Conservation (phyloP, 2,329 filamentous ascomycete genomes). For the Beauveria australis region DNA sequence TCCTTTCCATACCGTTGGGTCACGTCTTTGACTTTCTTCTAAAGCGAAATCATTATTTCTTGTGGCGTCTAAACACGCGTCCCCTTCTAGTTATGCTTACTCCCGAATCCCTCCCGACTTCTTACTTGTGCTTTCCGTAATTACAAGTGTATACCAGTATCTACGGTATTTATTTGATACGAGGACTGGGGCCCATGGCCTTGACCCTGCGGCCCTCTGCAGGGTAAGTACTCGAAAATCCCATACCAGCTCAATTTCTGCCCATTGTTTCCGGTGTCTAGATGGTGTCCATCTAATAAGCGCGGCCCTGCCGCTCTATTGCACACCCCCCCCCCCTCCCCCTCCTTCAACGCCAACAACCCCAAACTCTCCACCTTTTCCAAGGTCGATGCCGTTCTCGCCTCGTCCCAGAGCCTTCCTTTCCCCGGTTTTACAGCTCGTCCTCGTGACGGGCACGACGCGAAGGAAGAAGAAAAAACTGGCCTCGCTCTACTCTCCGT, state of each 20-base stretch:
- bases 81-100: neutral
- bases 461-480: neutral
- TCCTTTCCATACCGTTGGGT: neutral
- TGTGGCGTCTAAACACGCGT: neutral
- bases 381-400: constrained; percentile 10
- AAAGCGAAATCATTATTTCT: too few relatives aligned
- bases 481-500: neutral
- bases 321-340: neutral
- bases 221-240: neutral
- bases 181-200: neutral
- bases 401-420: neutral
- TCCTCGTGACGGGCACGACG: constrained; percentile 3
- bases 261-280: constrained; percentile 1
- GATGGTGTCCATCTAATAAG: neutral
- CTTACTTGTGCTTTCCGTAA: neutral
- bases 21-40: neutral
- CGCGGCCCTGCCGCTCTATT: neutral
- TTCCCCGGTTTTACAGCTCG: constrained; percentile 6
- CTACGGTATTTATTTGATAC: neutral
- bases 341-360: neutral
- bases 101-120: neutral
- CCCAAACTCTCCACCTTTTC: constrained; percentile 7
- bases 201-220: neutral
- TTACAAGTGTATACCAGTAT: neutral
- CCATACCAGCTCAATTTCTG: neutral